Evolutionary conservation across 2,329 filamentous ascomycete species (phyloP), one percentile per base, ranked within the genome.

Genomic region (Grosmannia serpens): DNA sequence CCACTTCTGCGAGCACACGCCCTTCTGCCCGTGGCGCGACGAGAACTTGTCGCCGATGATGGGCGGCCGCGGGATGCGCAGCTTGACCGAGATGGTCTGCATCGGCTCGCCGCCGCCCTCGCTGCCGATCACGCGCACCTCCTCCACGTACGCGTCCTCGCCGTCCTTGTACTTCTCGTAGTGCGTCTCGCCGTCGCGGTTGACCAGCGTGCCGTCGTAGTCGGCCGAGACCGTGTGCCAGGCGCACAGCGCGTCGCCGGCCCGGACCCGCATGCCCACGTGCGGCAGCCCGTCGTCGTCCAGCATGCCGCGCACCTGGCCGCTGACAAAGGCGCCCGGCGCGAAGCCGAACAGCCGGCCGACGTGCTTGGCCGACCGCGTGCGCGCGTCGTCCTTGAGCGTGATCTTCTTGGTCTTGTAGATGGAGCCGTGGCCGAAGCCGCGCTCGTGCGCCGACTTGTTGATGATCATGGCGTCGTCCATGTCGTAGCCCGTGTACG

Each of bases 391-490:
- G 56, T 96, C 90, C 65, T 90, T 88, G 22, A 97, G 80, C 41
- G 88, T 84, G 68, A 94, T 85, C 68, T 95, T 88, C 75, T 97
- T 96, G 10, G 91, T 95, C 77, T 99, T 99, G 80, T 96, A 99
- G 66, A 99, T 91, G 6, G 91, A 95, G 58, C 94, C 94, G 68
- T 97, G 85, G 44, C 91, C 92, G 68, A 99, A 97, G 17, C 94
- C 94, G 65, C 94, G 85, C 73, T 99, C 94, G 71, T 96, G 90
- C 3, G 92, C 86, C 24, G 91, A 96, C 72, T 97, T 97, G 78
- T 97, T 97, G 70, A 99, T 79, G 69, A 99, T 97, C 92, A 97
- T 97, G 70, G 94, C 94, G 75, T 99, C 94, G 79, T 99, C 94
- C 94, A 99, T 99, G 79, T 99, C 94, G 74, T 97, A 99, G 56